Percentiles rank a stretch among this genome's conserved stretches.
These are phyloP conservation scores for Phytophthora uliginosa DNA, from an alignment of 352 stramenopile genomes.

Conservation along the genomic window DNA sequence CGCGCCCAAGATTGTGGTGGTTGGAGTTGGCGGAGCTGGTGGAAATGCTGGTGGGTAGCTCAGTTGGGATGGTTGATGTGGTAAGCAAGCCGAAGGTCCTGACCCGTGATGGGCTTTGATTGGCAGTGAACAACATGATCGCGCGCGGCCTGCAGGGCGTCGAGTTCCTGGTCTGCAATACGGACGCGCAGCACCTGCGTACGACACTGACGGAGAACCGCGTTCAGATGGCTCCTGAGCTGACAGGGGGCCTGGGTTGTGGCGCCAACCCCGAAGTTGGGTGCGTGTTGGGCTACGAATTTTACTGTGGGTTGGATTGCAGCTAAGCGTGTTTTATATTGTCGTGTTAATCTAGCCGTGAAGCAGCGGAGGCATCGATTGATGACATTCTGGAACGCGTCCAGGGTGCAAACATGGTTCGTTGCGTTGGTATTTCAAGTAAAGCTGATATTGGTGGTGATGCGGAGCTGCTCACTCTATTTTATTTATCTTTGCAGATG, in stretches of 20 bases:
- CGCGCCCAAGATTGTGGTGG: conserved; percentile 88
- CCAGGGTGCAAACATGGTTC: conserved; percentile 88
- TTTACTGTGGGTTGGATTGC: background rate
- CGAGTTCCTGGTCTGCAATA: conserved; percentile 94
- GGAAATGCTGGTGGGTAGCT: conserved; percentile 78
- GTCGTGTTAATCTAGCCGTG: conserved; percentile 45
- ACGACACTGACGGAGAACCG: conserved; percentile 93
- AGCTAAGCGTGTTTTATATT: background rate
- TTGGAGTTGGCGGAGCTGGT: conserved; percentile 89
- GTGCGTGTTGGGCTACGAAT: conserved; percentile 30
- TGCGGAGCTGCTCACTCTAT: background rate
- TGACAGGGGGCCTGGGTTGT: conserved; percentile 87
- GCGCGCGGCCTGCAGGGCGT: conserved; percentile 84
- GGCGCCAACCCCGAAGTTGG: conserved; percentile 87
- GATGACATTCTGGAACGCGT: conserved; percentile 90
- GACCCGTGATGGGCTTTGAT: background rate
- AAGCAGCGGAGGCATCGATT: conserved; percentile 80
- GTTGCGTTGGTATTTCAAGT: conserved; percentile 7
- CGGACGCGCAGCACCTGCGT: conserved; percentile 91
- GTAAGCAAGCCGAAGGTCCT: background rate
- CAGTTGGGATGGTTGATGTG: background rate
- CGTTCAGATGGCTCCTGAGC: conserved; percentile 89
- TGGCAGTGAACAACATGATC: conserved; percentile 92
- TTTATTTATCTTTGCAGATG: conserved; percentile 56
- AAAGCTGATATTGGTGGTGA: background rate